Evolutionary conservation across 2,329 filamentous ascomycete species (phyloP).

Genomic region (Diplocarpon mali): DNA sequence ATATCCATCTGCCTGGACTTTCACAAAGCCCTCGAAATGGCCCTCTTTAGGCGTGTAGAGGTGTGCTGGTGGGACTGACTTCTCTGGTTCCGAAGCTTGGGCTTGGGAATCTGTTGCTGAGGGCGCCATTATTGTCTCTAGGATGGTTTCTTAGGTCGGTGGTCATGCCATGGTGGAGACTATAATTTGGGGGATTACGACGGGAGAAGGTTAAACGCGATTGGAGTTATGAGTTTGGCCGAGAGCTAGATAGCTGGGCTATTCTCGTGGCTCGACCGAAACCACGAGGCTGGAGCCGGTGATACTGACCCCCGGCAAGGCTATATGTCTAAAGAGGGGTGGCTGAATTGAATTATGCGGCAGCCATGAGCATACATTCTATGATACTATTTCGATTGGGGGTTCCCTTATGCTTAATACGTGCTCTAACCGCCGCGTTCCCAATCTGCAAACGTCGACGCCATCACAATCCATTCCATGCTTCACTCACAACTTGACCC

Average conservation of each 20-base stretch:
- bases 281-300: conserved; percentile 14
- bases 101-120: conserved; percentile 22
- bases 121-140: conserved; percentile 23
- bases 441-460: neutral
- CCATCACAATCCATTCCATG: neutral
- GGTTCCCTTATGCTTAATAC: neutral
- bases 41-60: conserved; percentile 53
- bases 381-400: neutral
- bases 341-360: neutral
- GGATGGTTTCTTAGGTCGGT: neutral
- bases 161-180: conserved; percentile 44
- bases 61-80: conserved; percentile 39
- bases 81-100: conserved; percentile 32
- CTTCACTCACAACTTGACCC: neutral
- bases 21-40: conserved; percentile 45
- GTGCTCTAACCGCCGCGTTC: neutral
- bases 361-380: neutral
- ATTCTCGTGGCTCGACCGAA: neutral
- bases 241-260: neutral
- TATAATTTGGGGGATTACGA: conserved; percentile 20
- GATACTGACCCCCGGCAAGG: conserved; percentile 13
- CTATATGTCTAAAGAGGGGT: conserved; percentile 4
- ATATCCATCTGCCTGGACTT: conserved; percentile 55
- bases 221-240: neutral
- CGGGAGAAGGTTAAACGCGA: neutral